Evolutionary conservation across 495 filamentous ascomycete genomes (phyloP), one percentile per base, ranked within the genome.

Genomic region (Lentithecium fluviatile): DNA sequence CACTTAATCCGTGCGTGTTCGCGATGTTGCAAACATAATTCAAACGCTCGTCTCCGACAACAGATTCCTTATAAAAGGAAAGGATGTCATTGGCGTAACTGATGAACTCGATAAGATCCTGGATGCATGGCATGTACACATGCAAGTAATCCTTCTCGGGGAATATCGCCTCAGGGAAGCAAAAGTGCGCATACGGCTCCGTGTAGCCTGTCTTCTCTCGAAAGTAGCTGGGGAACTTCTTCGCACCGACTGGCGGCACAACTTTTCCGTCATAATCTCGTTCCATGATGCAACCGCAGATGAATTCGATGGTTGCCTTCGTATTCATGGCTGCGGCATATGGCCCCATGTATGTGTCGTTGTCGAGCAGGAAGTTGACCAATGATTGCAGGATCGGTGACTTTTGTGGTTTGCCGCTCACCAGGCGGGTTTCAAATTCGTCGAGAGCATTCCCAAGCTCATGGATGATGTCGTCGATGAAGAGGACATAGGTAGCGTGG

Each of bases 81-180:
- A 43, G 40, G 13, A 43, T 43, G 13, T 43, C 40, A 15, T 43
- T 43, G 40, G 40, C 40, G 40, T 43, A 43, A 20, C 40, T 43
- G 40, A 43, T 43, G 40, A 43, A 43, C 40, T 43, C 40, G 13
- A 43, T 43, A 3, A 43, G 40, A 20, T 43, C 40, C 40, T 43
- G 40, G 19, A 43, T 43, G 40, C 40, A 43, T 43, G 40, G 40
- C 40, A 43, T 43, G 40, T 43, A 43, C 40, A 43, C 40, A 43
- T 43, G 40, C 40, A 43, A 43, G 15, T 43, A 43, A 43, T 43
- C 40, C 13, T 43, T 43, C 15, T 43, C 40, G 40, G 40, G 40
- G 13, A 43, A 43, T 13, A 43, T 43, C 5, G 40, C 40, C 13
- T 43, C 40, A 13, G 40, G 40, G 13, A 43, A 43, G 13, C 40